phyloP scores from a whole-genome alignment of 2,329 filamentous ascomycete genomes.

The Acrocalymma vagum region DNA sequence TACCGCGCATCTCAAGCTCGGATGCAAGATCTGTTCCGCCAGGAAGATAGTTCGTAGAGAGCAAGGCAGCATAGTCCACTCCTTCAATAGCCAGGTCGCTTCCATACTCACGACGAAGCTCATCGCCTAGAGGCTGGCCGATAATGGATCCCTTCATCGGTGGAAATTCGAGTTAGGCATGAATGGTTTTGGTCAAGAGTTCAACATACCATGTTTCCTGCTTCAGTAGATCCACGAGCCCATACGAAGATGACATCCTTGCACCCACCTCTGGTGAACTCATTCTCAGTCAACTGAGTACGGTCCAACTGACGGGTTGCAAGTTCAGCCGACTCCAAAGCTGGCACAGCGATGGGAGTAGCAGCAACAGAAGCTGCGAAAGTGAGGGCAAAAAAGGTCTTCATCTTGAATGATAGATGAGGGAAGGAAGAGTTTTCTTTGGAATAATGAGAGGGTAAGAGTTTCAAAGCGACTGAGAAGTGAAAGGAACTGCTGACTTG shows the following conservation, averaged over 20 bases:
- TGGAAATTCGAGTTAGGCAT: conserved; percentile 20
- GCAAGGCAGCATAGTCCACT: conserved; percentile 12
- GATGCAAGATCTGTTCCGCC: conserved; percentile 1
- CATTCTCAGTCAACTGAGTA: conserved; percentile 26
- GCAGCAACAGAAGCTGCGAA: conserved; percentile 4
- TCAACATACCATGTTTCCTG: conserved; percentile 50
- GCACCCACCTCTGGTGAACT: conserved; percentile 42
- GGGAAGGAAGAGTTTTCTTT: conserved; percentile 1
- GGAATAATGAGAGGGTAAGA: no score
- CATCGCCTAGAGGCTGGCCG: conserved; percentile 11
- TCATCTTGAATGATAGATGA: not conserved
- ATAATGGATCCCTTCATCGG: conserved; percentile 29
- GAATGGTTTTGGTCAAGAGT: conserved; percentile 12
- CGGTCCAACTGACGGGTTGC: conserved; percentile 8
- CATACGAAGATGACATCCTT: conserved; percentile 53
- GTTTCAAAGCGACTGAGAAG: no score
- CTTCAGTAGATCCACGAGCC: conserved; percentile 55
- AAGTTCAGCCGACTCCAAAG: conserved; percentile 11
- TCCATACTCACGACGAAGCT: conserved; percentile 4
- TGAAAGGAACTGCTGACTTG: no score
- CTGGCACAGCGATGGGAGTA: conserved; percentile 24
- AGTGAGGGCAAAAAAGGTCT: conserved; percentile 1
- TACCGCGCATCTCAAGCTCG: conserved; percentile 3
- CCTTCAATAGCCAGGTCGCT: conserved; percentile 11
- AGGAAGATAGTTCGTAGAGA: conserved; percentile 13